Percentiles rank a stretch among this genome's conserved stretches.
Evolutionary conservation across 768 basidiomycete species (phyloP).

Genomic region (Kwoniella heveanensis): DNA sequence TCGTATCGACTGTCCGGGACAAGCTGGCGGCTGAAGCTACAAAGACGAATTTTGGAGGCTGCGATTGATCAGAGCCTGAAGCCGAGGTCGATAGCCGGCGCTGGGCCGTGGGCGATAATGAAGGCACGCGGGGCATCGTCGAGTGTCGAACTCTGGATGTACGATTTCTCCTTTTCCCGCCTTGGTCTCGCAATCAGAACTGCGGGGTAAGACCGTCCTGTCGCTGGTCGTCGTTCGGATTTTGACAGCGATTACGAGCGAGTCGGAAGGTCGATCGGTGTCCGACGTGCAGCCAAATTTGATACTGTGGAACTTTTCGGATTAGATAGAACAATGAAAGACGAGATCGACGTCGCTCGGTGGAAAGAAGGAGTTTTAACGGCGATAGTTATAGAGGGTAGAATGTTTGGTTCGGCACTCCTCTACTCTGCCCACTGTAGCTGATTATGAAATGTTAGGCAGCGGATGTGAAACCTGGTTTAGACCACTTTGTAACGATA

Average conservation of each 20-base stretch:
- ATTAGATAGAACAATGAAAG: not conserved
- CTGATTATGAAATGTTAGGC: too few species aligned
- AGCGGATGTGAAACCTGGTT: too few species aligned
- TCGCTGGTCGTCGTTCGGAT: not conserved
- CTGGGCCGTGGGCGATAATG: constrained; percentile 13
- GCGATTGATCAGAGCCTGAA: not conserved
- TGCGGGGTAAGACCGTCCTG: not conserved
- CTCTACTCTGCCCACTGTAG: too few species aligned
- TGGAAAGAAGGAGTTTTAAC: constrained; percentile 19
- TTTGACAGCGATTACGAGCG: not conserved
- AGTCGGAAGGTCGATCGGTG: too few species aligned
- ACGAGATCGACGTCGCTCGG: constrained; percentile 5
- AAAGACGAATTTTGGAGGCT: constrained; percentile 14
- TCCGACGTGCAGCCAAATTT: too few species aligned
- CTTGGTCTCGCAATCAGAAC: too few species aligned
- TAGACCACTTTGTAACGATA: too few species aligned
- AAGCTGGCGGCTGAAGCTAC: constrained; percentile 7
- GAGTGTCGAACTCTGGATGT: not conserved
- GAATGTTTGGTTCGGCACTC: not conserved
- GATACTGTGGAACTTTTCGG: not conserved
- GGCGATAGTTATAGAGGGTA: not conserved
- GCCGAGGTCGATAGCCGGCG: constrained; percentile 11
- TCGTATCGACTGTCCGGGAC: not conserved
- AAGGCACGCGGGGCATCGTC: constrained; percentile 11
- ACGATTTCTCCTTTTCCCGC: too few species aligned